Base-by-base conservation (phyloP, 1,139 yeast genomes). In the Pichia sp. region DNA sequence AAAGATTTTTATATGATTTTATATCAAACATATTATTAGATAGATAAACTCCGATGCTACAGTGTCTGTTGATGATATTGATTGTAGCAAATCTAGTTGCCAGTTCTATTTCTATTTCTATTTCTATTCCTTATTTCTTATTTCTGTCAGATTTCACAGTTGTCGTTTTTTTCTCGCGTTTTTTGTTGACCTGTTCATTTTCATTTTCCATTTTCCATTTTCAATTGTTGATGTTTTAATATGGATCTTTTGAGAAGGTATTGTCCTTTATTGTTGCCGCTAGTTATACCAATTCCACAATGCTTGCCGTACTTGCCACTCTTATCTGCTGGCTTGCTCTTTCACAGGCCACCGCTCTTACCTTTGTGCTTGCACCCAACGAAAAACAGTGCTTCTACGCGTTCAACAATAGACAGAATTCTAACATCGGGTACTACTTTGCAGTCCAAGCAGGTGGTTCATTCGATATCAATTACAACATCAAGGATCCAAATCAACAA, bases 361-460 rank as follows among this genome's bases (percentile, higher is more conserved):
- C 96, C 0, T 83, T 88, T 61, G 79, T 79, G 43, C 75, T 93
- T 57, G 82, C 83, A n/a, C 91, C 96, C 27, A 87, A 83, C 60
- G 93, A 83, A 57, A 75, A 74, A 56, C 77, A 86, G 52, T 93
- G 99, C 67, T 87, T 79, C 68, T 90, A 87, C 70, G 79, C 85
- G 22, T 80, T 84, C 67, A 87, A 93, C 50, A 80, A 80, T 49
- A 74, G 77, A 55, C 79, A 81, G 14, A 77, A 79, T 59, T 76
- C 90, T 53, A 78, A 78, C 55, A 77, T 93, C 53, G 84, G 87
- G 33, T 91, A 85, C 67, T 87, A 89, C 67, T 93, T 89, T 74
- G 90, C 96, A 19, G 97, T 93, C 49, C 96, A 90, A 70, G 77
- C 86, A 41, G 97, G 98, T 53, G 96, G 95, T 10, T 73, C 86